These are phyloP conservation scores for Chalciporus chontae DNA, from an alignment of 768 basidiomycete species.

Conservation along the genomic window DNA sequence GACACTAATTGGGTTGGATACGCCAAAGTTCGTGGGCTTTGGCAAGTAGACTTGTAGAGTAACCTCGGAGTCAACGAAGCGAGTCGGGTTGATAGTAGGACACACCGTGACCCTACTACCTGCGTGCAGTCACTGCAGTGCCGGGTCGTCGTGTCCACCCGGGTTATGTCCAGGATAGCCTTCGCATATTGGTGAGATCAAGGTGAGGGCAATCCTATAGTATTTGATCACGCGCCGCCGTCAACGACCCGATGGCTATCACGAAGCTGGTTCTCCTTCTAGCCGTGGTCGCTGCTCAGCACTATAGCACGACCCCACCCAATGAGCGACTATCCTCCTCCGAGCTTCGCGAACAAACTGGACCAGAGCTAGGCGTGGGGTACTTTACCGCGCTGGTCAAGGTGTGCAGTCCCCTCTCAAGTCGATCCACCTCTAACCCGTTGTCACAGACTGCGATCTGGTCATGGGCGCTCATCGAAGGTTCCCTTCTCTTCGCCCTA, in stretches of 20 bases:
- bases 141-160: too few species aligned
- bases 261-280: conserved; percentile 9
- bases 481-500: not conserved
- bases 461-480: conserved; percentile 11
- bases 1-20: too few species aligned
- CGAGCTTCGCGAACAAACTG: conserved; percentile 11
- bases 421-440: not conserved
- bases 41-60: too few species aligned
- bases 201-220: too few species aligned
- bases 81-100: too few species aligned
- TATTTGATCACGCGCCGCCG: too few species aligned
- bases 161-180: too few species aligned
- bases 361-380: not conserved
- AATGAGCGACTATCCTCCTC: conserved; percentile 10
- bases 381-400: not conserved
- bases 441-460: not conserved
- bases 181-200: too few species aligned
- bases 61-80: too few species aligned
- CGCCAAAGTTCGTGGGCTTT: too few species aligned
- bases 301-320: conserved; percentile 10
- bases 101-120: too few species aligned
- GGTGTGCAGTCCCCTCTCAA: not conserved
- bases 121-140: too few species aligned
- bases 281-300: not conserved
- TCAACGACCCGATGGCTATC: not conserved